phyloP scores from a whole-genome alignment of 768 basidiomycete genomes.

The Suillus tomentosus region DNA sequence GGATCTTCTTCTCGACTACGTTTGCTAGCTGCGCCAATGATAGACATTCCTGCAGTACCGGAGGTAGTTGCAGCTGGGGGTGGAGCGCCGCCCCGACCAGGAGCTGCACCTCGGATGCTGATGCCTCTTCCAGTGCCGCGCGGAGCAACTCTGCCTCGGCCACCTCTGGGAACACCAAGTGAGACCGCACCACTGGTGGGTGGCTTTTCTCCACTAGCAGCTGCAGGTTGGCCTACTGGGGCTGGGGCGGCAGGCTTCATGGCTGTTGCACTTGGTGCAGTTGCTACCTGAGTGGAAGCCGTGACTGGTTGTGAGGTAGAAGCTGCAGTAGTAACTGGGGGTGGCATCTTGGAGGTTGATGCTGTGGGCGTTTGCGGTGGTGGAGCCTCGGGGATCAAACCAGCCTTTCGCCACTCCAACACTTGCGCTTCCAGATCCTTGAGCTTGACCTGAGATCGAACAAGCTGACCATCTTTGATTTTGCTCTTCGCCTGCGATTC shows the following conservation, averaged over 20 bases:
- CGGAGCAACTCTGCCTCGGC: conserved; percentile 29
- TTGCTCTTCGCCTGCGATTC: conserved; percentile 63
- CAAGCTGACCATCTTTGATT: conserved; percentile 72
- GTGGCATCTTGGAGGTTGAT: conserved; percentile 12
- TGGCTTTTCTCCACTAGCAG: conserved; percentile 33
- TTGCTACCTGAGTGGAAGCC: conserved; percentile 17
- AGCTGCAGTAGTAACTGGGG: conserved; percentile 17
- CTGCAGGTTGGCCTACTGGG: conserved; percentile 22
- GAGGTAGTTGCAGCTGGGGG: conserved; percentile 29
- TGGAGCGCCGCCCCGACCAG: conserved; percentile 20
- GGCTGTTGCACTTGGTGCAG: conserved; percentile 19
- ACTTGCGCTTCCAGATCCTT: conserved; percentile 73
- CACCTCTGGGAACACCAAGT: conserved; percentile 19
- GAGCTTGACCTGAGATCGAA: conserved; percentile 56
- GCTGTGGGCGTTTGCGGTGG: conserved; percentile 25
- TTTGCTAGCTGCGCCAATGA: conserved; percentile 67
- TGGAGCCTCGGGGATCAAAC: conserved; percentile 44
- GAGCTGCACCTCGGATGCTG: conserved; percentile 28
- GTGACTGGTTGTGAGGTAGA: conserved; percentile 20
- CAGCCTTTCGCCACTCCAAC: conserved; percentile 54
- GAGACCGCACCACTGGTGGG: conserved; percentile 33
- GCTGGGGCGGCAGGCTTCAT: conserved; percentile 26
- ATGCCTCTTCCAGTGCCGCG: conserved; percentile 38
- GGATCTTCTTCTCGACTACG: conserved; percentile 61
- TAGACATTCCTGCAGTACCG: conserved; percentile 48